Evolutionary conservation across 176 grass and related monocot species (phyloP), one percentile per base, ranked within the genome.

Genomic region (Triticum urartu): DNA sequence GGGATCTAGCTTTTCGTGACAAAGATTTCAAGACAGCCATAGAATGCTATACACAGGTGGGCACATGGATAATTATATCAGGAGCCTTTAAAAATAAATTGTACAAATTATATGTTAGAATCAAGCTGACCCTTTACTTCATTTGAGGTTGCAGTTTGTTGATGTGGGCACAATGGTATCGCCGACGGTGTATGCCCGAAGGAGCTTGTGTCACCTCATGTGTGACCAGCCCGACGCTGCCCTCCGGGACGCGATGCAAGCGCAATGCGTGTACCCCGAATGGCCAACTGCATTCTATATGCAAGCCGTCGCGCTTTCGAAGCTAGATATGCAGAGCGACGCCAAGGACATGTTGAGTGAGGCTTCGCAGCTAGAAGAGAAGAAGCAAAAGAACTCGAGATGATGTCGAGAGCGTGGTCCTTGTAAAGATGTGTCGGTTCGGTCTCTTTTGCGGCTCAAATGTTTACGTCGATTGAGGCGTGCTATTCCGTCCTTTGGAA

Each of bases 271-370:
- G 9, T 89, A 89, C 78, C 96, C 96, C 14, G 96, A 98, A 11
- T 98, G 96, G 96, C 90, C 93, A 35, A 95, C 92, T 9, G 96
- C 96, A 7, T 98, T 98, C 90, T 98, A 95, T 38, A 98, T 98
- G 96, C 96, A 98, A 73, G 93, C 93, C 5, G 90, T 94, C 9
- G 93, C 96, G 0, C 93, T 98, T 9, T 86, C 93, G 10, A 98
- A 95, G 85, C 77, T 98, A 67, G 77, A 94, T 2, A 98, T 98
- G 96, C 89, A 95, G 68, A 92, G 82, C 50, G 96, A 95, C n/a
- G 96, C 93, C 1, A 86, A 56, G 11, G 96, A 98, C 82, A 98
- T 98, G 96, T 64, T 98, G 82, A 94, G 80, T 7, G 96, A 98
- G 56, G 96, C 96, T 5, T 88, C 96, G 0, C 83, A 90, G 52